These are phyloP conservation scores for Yamadazyma diddensiae DNA, from an alignment of 1,139 yeast species.

Conservation along the genomic window DNA sequence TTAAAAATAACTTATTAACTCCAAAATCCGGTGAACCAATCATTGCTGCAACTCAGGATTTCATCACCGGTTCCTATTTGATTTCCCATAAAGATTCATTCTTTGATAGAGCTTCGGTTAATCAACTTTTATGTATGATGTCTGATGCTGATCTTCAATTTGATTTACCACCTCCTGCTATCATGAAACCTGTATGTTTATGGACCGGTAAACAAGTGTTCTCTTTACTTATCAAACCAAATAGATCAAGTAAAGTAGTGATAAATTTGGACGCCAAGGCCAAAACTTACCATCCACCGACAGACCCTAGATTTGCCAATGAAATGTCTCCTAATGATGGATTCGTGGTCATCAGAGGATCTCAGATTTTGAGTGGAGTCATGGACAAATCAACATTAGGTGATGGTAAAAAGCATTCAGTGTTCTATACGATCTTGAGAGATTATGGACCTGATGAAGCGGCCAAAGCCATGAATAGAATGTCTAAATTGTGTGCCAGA, in stretches of 20 bases:
- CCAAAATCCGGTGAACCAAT: constrained; percentile 99
- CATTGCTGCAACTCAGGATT: constrained; percentile 99
- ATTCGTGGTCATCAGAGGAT: constrained; percentile 83
- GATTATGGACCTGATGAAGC: constrained; percentile 97
- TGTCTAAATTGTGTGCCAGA: constrained; percentile 97
- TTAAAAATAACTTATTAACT: constrained; percentile 86
- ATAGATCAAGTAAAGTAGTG: constrained; percentile 66
- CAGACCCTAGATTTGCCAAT: constrained; percentile 56
- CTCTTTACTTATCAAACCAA: constrained; percentile 83
- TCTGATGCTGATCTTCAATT: constrained; percentile 85
- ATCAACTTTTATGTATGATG: constrained; percentile 91
- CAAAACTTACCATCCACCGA: constrained; percentile 77
- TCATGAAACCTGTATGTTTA: constrained; percentile 78
- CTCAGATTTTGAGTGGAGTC: constrained; percentile 84
- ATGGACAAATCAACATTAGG: constrained; percentile 97
- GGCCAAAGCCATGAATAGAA: constrained; percentile 93
- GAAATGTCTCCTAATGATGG: constrained; percentile 99
- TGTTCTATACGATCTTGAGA: constrained; percentile 88
- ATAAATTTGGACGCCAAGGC: constrained; percentile 94
- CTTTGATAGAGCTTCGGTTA: constrained; percentile 80
- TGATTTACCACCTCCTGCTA: constrained; percentile 94
- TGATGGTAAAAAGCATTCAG: constrained; percentile 97
- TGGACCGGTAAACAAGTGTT: constrained; percentile 99
- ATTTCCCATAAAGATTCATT: constrained; percentile 93
- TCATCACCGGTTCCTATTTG: constrained; percentile 92